Conservation (phyloP, 345 rosid species). For the Bruguiera gymnorhiza region DNA sequence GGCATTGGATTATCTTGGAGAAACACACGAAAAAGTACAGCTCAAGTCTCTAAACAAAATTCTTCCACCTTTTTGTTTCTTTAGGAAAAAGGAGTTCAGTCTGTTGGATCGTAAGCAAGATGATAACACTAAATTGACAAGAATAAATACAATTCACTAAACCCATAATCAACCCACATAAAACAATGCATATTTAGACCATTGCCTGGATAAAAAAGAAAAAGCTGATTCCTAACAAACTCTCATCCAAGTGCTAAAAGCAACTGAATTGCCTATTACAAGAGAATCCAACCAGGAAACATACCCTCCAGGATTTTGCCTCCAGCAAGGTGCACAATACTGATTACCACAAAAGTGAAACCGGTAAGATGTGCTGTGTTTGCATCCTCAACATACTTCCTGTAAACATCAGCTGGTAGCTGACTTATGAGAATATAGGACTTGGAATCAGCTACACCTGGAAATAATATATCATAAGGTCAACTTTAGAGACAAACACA, state of each 20-base stretch:
- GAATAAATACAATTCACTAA: not conserved
- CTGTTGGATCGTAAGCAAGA: not conserved
- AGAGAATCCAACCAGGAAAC: conserved; percentile 1
- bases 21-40: not conserved
- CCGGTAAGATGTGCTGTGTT: conserved; percentile 56
- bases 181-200: not conserved
- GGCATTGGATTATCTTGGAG: not conserved
- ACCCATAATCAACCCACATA: not conserved
- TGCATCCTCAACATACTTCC: conserved; percentile 61
- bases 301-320: conserved; percentile 82
- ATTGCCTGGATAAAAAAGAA: not conserved
- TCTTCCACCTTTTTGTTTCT: not conserved
- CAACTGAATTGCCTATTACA: not conserved
- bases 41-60: too few relatives aligned
- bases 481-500: not conserved
- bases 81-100: not conserved
- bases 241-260: not conserved
- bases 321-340: conserved; percentile 77
- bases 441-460: conserved; percentile 60
- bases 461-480: conserved; percentile 10
- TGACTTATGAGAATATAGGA: conserved; percentile 77
- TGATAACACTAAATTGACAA: not conserved
- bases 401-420: conserved; percentile 61
- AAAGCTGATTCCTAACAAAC: not conserved
- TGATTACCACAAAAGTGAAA: conserved; percentile 66